Base-by-base conservation (phyloP, 2,329 filamentous ascomycete genomes). In the Penicillium vulpinum region DNA sequence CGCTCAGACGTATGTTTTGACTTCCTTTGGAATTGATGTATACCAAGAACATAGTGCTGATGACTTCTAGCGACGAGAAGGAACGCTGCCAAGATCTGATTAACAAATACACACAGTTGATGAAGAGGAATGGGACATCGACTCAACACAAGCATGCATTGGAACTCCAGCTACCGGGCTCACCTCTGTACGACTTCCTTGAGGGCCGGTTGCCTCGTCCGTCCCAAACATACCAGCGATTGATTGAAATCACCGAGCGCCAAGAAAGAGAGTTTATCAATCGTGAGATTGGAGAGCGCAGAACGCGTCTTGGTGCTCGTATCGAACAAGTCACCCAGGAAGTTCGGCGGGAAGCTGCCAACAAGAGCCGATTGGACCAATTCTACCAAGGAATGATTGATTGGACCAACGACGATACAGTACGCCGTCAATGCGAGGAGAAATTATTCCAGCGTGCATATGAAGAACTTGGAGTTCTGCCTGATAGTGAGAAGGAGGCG, bases 251-350 rank as follows among this genome's bases (percentile, higher is more conserved):
- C 21, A 82, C 90, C 3, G 94, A 97, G 70, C 79, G 85, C 2
- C 90, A 94, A 59, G 94, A 99, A 75, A 92, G 89, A 70, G 89
- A 93, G 70, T 88, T 86, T 31, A 93, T 97, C 72, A 96, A 96
- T 70, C 90, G 85, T 4, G 85, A 96, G 57, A 95, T 99, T 63
- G 91, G 88, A 31, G 92, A 96, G 74, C 85, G 94, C 41, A 84
- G 92, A 61, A 96, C 92, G 1, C 84, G 94, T 36, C 82, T 99
- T 3, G 94, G 94, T 40, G 92, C 92, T 10, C 89, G 85, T 44
- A 82, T 96, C 55, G 87, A 85, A 39, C 88, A 94, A 59, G 93
- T 97, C 22, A 96, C 90, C 0, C 73, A 85, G 2, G 90, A 97
- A 59, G 94, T 96, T 47, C 96, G 93, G 72, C 83, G 88, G 35